Conservation (phyloP, 2,329 filamentous ascomycete genomes). For the Coccinonectria pachysandricola region DNA sequence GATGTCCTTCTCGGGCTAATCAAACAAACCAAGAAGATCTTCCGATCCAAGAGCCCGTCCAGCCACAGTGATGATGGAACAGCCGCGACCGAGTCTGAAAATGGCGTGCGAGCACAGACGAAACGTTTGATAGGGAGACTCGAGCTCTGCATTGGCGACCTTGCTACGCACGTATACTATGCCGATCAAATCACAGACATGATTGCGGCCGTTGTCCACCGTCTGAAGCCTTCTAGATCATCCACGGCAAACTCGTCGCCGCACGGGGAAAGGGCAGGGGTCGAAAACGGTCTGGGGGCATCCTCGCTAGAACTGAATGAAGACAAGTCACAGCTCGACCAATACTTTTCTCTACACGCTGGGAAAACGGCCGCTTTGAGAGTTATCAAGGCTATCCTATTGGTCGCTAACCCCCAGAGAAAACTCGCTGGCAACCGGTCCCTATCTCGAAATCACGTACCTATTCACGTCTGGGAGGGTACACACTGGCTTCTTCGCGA, state of each 20-base stretch:
- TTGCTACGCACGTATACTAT: slow-evolving; percentile 94
- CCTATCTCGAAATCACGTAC: slow-evolving; percentile 63
- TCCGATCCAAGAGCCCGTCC: slow-evolving; percentile 48
- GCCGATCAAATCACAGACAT: slow-evolving; percentile 93
- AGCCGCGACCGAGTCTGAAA: slow-evolving; percentile 22
- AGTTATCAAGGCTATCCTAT: slow-evolving; percentile 71
- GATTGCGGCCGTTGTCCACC: slow-evolving; percentile 68
- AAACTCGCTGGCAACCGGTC: slow-evolving; percentile 48
- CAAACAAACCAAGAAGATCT: slow-evolving; percentile 67
- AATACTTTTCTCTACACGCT: slow-evolving; percentile 41
- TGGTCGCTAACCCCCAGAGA: slow-evolving; percentile 64
- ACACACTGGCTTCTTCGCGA: slow-evolving; percentile 89
- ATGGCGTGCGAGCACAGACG: slow-evolving; percentile 34
- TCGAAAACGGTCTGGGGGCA: slow-evolving; percentile 23
- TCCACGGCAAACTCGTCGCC: slow-evolving; percentile 34
- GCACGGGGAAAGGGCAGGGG: slow-evolving; percentile 35
- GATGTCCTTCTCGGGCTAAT: slow-evolving; percentile 81
- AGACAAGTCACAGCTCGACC: slow-evolving; percentile 37
- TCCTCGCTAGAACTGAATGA: slow-evolving; percentile 31
- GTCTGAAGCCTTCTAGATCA: slow-evolving; percentile 57
- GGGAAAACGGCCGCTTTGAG: slow-evolving; percentile 59
- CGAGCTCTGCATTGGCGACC: slow-evolving; percentile 75
- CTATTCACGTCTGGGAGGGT: slow-evolving; percentile 85
- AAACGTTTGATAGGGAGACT: slow-evolving; percentile 59
- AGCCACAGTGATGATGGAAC: slow-evolving; percentile 25